Percentiles rank a stretch among this genome's conserved stretches.
These are phyloP conservation scores for Kalmusia sp. DNA, from an alignment of 2,329 filamentous ascomycete genomes.

Conservation along the genomic window DNA sequence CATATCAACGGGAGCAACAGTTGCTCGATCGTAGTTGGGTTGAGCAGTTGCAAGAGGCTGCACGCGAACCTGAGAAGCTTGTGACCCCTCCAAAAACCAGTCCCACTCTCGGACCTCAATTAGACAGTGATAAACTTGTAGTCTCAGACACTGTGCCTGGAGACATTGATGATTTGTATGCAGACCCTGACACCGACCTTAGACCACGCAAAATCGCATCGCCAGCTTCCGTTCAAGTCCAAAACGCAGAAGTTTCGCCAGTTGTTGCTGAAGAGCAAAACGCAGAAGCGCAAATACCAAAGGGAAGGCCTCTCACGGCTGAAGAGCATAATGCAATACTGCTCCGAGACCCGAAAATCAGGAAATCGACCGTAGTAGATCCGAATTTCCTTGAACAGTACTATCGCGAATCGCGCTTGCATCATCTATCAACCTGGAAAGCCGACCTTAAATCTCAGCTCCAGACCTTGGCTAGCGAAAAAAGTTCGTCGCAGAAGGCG, in stretches of 20 bases:
- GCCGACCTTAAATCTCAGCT: conserved; percentile 89
- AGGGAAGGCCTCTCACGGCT: conserved; percentile 67
- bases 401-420: conserved; percentile 91
- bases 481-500: conserved; percentile 58
- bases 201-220: background rate
- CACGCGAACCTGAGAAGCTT: conserved; percentile 17
- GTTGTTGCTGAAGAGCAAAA: conserved; percentile 13
- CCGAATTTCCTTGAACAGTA: conserved; percentile 94
- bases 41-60: conserved; percentile 1
- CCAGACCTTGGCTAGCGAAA: conserved; percentile 79
- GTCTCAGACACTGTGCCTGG: conserved; percentile 12
- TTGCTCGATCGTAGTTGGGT: conserved; percentile 33
- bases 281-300: conserved; percentile 11
- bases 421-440: conserved; percentile 97
- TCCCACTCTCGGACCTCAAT: conserved; percentile 24
- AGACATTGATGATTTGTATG: conserved; percentile 33
- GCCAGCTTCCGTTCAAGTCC: too few relatives aligned
- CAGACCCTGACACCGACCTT: conserved; percentile 18
- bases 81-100: conserved; percentile 42
- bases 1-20: conserved; percentile 39
- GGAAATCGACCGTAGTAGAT: conserved; percentile 89
- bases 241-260: conserved; percentile 10
- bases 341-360: conserved; percentile 81
- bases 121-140: conserved; percentile 9
- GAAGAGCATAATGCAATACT: conserved; percentile 92